Percentiles rank a stretch among this genome's conserved stretches.
These are phyloP conservation scores for Trametes gibbosa DNA, from an alignment of 768 basidiomycete genomes.

Conservation along the genomic window DNA sequence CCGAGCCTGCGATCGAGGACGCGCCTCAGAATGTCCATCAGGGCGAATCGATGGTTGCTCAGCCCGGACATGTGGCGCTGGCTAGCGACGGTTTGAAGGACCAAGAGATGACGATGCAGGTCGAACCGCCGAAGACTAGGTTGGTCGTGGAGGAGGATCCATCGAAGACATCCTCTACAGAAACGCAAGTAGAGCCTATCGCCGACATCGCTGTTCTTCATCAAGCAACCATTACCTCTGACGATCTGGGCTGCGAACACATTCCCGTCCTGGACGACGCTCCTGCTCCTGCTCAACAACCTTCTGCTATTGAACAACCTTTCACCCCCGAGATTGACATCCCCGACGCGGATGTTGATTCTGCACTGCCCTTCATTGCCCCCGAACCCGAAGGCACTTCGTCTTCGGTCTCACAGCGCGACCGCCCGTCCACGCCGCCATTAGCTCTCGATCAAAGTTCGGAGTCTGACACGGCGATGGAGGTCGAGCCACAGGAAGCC, in stretches of 20 bases:
- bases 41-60: neutral
- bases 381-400: neutral
- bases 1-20: neutral
- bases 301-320: neutral
- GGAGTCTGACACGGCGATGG: constrained; percentile 8
- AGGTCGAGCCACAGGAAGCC: constrained; percentile 17
- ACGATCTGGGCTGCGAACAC: neutral
- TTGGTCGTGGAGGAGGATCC: neutral
- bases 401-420: neutral
- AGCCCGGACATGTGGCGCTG: no score
- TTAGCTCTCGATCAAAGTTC: neutral
- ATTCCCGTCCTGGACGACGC: neutral
- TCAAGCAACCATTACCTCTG: neutral
- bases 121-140: neutral
- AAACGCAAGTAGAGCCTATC: neutral
- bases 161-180: neutral
- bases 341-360: constrained; percentile 7
- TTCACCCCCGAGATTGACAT: constrained; percentile 19
- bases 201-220: neutral
- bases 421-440: constrained; percentile 4
- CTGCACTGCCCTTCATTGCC: no score
- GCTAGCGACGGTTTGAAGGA: neutral
- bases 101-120: constrained; percentile 2
- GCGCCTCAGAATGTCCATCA: neutral
- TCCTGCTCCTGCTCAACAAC: neutral